Conservation (phyloP, 352 stramenopile genomes). For the Phytophthora macrochlamydospora region DNA sequence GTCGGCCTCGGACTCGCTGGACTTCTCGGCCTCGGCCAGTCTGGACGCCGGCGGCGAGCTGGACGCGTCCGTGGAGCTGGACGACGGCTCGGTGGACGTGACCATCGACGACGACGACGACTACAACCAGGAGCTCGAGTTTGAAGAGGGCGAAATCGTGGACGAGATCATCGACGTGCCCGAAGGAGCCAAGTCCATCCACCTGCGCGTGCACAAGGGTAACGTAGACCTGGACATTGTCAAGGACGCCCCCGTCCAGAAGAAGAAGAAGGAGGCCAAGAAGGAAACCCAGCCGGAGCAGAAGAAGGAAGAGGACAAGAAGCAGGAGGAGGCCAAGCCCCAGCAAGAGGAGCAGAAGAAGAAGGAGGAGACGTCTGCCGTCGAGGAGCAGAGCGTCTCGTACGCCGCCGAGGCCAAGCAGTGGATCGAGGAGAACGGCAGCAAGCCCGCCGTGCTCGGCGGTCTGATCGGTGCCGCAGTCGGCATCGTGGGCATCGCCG, state of each 20-base stretch:
- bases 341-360: constrained; percentile 30
- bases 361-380: constrained; percentile 5
- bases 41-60: constrained; percentile 34
- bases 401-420: constrained; percentile 44
- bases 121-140: constrained; percentile 55
- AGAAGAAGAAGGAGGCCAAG: constrained; percentile 23
- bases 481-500: constrained; percentile 49
- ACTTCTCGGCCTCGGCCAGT: constrained; percentile 33
- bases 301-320: constrained; percentile 22
- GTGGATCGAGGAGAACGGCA: constrained; percentile 46
- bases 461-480: constrained; percentile 51
- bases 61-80: constrained; percentile 40
- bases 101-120: constrained; percentile 54
- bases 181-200: constrained; percentile 47
- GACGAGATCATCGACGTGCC: constrained; percentile 60
- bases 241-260: constrained; percentile 23
- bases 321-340: constrained; percentile 14
- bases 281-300: constrained; percentile 11
- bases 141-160: constrained; percentile 39
- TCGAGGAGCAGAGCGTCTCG: constrained; percentile 40
- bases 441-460: constrained; percentile 43
- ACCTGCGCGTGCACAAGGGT: constrained; percentile 50
- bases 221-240: constrained; percentile 62
- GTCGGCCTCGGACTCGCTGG: constrained; percentile 13
- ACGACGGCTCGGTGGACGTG: constrained; percentile 40